Percentiles rank a stretch among this genome's conserved stretches.
Evolutionary conservation across 1,139 yeast genomes (phyloP).

Genomic region (Lodderomyces beijingensis): DNA sequence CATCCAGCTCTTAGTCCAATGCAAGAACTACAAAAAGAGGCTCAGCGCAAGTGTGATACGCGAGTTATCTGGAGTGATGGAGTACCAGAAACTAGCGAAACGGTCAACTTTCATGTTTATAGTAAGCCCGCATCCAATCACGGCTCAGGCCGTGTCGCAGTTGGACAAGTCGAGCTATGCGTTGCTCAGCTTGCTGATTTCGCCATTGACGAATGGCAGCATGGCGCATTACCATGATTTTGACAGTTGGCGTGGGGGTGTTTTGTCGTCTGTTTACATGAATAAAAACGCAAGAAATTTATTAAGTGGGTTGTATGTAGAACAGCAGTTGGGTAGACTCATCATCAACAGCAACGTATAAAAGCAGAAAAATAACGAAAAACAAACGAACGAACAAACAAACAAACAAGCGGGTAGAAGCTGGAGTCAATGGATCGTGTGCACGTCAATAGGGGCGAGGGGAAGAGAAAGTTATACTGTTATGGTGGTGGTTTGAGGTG

Average conservation of each 20-base stretch:
- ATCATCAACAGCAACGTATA: not conserved
- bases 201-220: slow-evolving; percentile 24
- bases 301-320: slow-evolving; percentile 33
- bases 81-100: slow-evolving; percentile 26
- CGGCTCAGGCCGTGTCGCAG: slow-evolving; percentile 54
- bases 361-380: not conserved
- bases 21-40: slow-evolving; percentile 47
- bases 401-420: no score
- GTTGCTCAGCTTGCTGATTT: slow-evolving; percentile 45
- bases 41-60: slow-evolving; percentile 51
- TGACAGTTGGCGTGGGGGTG: slow-evolving; percentile 32
- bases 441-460: no score
- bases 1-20: slow-evolving; percentile 48
- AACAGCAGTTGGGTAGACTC: slow-evolving; percentile 8
- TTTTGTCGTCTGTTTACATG: slow-evolving; percentile 37
- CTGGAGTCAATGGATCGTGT: no score
- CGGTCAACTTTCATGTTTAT: slow-evolving; percentile 22
- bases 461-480: no score
- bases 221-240: slow-evolving; percentile 24
- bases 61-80: slow-evolving; percentile 55
- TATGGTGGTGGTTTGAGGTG: slow-evolving; percentile 9
- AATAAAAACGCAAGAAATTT: slow-evolving; percentile 39
- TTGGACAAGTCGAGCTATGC: slow-evolving; percentile 55
- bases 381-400: not conserved
- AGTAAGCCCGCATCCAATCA: slow-evolving; percentile 58